These are phyloP conservation scores for Apiospora arundinis DNA, from an alignment of 2,329 filamentous ascomycete genomes.

Conservation along the genomic window DNA sequence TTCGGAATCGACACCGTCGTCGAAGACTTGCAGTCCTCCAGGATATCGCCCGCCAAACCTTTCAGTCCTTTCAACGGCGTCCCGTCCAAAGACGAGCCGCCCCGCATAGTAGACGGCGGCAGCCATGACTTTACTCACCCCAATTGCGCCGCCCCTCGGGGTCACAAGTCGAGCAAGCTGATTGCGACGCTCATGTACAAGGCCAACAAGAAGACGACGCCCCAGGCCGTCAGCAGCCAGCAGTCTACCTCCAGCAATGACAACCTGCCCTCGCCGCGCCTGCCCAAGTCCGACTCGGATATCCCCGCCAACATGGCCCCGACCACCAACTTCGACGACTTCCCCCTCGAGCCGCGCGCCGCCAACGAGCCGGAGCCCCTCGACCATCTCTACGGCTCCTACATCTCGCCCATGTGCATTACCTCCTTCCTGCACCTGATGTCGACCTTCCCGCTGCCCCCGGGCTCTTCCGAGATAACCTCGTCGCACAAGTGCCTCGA, in stretches of 20 bases:
- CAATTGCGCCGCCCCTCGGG: constrained; percentile 63
- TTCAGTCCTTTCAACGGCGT: constrained; percentile 64
- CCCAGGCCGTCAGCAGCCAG: constrained; percentile 26
- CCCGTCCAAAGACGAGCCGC: constrained; percentile 63
- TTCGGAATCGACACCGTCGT: constrained; percentile 71
- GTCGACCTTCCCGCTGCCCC: constrained; percentile 64
- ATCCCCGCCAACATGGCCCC: constrained; percentile 64
- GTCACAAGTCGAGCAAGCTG: constrained; percentile 56
- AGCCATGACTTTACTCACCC: constrained; percentile 68
- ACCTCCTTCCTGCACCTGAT: constrained; percentile 71
- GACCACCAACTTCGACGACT: constrained; percentile 62
- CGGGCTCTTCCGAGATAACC: constrained; percentile 57
- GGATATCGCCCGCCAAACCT: constrained; percentile 47
- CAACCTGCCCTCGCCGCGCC: constrained; percentile 43
- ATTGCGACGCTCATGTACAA: constrained; percentile 72
- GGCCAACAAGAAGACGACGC: constrained; percentile 33
- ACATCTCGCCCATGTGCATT: constrained; percentile 69
- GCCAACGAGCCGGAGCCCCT: constrained; percentile 61
- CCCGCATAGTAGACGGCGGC: constrained; percentile 66
- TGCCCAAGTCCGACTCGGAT: constrained; percentile 46
- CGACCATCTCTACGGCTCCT: constrained; percentile 70
- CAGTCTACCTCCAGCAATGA: constrained; percentile 33
- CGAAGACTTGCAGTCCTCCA: constrained; percentile 55
- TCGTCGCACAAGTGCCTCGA: constrained; percentile 72
- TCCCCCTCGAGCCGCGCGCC: constrained; percentile 65